A percentile compares a stretch with the other conserved stretches of the same genome.
Conservation (phyloP, 441 rosid genomes). For the Pelargonium cotyledonis region DNA sequence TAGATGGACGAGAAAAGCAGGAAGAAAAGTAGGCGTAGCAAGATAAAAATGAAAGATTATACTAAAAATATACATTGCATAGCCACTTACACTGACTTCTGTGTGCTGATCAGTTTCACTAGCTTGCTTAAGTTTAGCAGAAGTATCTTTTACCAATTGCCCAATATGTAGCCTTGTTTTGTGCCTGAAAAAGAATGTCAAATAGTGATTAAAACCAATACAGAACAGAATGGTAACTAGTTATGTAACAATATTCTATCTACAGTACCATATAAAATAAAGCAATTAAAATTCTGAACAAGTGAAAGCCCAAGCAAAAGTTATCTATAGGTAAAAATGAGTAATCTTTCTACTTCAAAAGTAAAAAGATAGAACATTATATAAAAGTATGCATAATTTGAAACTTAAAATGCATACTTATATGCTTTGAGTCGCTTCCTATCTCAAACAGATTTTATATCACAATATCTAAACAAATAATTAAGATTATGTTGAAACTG, state of each 20-base stretch:
- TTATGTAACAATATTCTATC: not conserved
- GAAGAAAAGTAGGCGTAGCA: not conserved
- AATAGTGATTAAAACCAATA: not conserved
- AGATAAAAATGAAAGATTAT: not conserved
- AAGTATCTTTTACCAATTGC: conserved; percentile 41
- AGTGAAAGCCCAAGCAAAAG: too few relatives aligned
- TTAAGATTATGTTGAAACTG: too few relatives aligned
- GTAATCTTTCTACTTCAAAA: too few relatives aligned
- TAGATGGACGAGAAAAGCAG: too few relatives aligned
- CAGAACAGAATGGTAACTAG: not conserved
- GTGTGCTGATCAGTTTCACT: conserved; percentile 47
- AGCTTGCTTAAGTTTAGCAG: conserved; percentile 41
- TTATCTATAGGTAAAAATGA: too few relatives aligned
- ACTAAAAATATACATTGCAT: not conserved
- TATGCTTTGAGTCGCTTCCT: too few relatives aligned
- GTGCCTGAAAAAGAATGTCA: conserved; percentile 33
- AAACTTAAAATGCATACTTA: too few relatives aligned
- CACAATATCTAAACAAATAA: too few relatives aligned
- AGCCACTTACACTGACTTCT: conserved; percentile 32
- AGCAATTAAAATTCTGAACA: not conserved
- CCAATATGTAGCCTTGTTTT: conserved; percentile 53
- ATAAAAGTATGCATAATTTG: too few relatives aligned
- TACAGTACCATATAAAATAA: not conserved
- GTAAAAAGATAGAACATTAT: too few relatives aligned
- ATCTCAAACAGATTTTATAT: too few relatives aligned